Conservation (phyloP, 176 grass and related monocot genomes). For the Melocanna baccifera region DNA sequence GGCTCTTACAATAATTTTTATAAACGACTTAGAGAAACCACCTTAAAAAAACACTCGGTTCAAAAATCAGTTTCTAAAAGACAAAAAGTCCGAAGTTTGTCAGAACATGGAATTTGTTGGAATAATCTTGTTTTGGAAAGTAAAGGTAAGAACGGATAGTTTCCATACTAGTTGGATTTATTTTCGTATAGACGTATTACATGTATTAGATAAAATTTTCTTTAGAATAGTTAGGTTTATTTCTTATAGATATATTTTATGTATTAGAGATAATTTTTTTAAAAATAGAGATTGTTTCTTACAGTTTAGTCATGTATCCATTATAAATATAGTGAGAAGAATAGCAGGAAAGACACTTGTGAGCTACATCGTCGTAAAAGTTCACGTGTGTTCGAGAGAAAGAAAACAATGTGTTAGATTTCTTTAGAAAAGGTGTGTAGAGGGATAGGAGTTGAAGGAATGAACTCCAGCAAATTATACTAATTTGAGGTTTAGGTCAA, state of each 20-base stretch:
- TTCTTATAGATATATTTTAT: neutral
- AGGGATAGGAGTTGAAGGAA: no score
- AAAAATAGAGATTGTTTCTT: no score
- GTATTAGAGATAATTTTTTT: no score
- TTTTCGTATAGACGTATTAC: neutral
- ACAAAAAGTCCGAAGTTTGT: no score
- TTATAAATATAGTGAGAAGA: neutral
- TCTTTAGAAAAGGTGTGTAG: no score
- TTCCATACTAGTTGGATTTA: neutral
- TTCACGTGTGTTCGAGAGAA: neutral
- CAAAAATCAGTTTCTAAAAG: no score
- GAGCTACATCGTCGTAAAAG: neutral
- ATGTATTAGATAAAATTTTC: neutral
- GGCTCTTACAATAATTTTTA: no score
- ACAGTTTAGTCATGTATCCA: no score
- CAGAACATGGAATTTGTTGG: neutral
- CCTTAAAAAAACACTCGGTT: no score
- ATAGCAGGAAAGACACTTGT: neutral
- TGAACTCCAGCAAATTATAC: neutral
- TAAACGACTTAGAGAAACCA: no score
- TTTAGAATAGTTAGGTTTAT: neutral
- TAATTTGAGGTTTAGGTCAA: neutral
- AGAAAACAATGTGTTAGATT: neutral
- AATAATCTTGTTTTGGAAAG: neutral
- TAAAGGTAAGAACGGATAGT: neutral